phyloP scores from a whole-genome alignment of 2,329 filamentous ascomycete species.

The Trichothecium sympodiale region DNA sequence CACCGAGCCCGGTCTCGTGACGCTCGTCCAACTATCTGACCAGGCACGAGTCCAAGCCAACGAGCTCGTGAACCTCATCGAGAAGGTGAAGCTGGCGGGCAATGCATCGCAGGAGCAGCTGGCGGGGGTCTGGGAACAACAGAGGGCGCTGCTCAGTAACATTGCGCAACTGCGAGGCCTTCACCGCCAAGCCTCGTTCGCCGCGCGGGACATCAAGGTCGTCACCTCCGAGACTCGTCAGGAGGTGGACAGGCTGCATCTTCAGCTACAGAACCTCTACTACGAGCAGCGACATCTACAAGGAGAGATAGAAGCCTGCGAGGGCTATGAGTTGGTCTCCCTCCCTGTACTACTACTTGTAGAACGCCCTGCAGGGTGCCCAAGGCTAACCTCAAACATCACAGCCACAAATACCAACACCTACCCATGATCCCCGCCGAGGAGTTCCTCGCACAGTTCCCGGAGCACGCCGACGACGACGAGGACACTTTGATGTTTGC shows the following conservation, averaged over 20 bases:
- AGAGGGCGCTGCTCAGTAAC: conserved; percentile 70
- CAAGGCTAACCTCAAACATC: conserved; percentile 4
- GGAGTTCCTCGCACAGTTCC: conserved; percentile 67
- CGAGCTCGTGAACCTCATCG: conserved; percentile 45
- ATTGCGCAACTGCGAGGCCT: conserved; percentile 71
- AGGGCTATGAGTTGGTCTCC: conserved; percentile 71
- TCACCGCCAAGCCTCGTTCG: conserved; percentile 71
- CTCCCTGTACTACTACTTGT: neutral
- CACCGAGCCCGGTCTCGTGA: conserved; percentile 41
- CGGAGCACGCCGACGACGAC: conserved; percentile 59
- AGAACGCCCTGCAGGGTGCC: neutral
- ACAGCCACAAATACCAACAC: conserved; percentile 77
- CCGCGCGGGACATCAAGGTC: conserved; percentile 75
- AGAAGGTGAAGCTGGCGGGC: conserved; percentile 15
- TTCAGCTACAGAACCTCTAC: conserved; percentile 90
- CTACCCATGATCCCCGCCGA: conserved; percentile 76
- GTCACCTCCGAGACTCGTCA: conserved; percentile 77
- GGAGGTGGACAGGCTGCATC: conserved; percentile 82
- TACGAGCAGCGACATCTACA: conserved; percentile 90
- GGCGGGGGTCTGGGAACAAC: conserved; percentile 57
- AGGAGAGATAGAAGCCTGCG: conserved; percentile 82
- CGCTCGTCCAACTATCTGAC: conserved; percentile 61
- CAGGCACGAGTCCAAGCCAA: conserved; percentile 64
- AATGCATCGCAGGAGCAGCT: conserved; percentile 20
- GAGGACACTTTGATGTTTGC: conserved; percentile 81